Base-by-base conservation (phyloP, 2,329 filamentous ascomycete genomes). In the Eurotiales sp. region DNA sequence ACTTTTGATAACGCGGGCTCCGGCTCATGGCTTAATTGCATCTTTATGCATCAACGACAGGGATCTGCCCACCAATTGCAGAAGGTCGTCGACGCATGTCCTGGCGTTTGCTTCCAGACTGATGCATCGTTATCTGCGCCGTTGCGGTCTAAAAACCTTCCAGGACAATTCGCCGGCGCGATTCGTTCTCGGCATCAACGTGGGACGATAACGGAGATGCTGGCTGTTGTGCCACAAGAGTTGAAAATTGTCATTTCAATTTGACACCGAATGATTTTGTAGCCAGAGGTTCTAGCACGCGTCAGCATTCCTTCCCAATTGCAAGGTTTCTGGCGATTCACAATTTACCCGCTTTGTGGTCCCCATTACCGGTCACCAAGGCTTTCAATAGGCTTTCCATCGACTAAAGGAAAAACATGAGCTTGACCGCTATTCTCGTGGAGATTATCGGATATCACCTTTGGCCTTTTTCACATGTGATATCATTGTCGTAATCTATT, bases 361-460 rank as follows among this genome's bases (percentile, higher is more conserved):
- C 27, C 51, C 43, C 40, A 23, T 21, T 34, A 15, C 34, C 14
- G 10, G 23, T 42, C 29, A 42, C 44, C 22, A 47, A 23, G 22
- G 30, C 22, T 44, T 45, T 53, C 46, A 37, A 40, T 45, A 49
- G 27, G 44, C 23, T 41, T 25, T 41, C 23, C 36, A 14, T 44
- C 32, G 27, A 25, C 17, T 41, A 32, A 17, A 36, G 27, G 22
- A 29, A 32, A 7, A 29, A 11, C 42, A 43, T n/a, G 14, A 15
- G 40, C 46, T 40, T 54, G 51, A 54, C 51, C 51, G 51, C 51
- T 25, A 54, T 43, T 54, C 47, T 46, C 30, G 6, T 46, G 23
- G 29, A 46, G 19, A 29, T 22, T 34, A 41, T 37, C 41, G 51
- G 27, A 39, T 45, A 11, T 27, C 22, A 22, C 37, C 37, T 25